Base-by-base conservation (phyloP, 345 rosid genomes). In the Salix caprea region DNA sequence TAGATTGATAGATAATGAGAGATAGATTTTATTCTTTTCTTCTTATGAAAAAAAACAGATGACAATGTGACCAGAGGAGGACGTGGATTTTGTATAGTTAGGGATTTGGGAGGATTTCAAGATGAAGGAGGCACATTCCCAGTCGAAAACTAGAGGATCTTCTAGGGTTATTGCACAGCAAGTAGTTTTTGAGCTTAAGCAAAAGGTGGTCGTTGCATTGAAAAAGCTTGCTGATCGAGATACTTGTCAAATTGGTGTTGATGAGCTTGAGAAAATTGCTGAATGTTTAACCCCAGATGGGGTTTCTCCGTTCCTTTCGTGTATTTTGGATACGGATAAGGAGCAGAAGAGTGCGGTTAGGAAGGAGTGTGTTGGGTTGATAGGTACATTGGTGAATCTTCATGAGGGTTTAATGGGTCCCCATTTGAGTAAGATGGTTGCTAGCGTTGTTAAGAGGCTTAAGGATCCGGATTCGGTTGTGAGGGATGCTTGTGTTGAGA, bases 181-280 rank as follows among this genome's bases (percentile, higher is more conserved):
- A 68, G 85, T 73, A 37, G 69, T 77, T 42, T 87, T 90, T 77
- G 96, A 95, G 87, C 88, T 91, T 1, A 91, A 91, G 76, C 91
- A 88, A 74, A 95, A 82, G 82, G 93, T 89, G 76, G 89, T 88
- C 62, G 78, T 79, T 52, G 96, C 97, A 3, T 87, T 95, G 3
- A 91, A 88, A 89, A 95, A 95, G 89, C 81, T 95, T 16, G 91
- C 94, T 0, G 99, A 95, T 83, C 82, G 99, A 74, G 99, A 95
- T 78, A 95, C 97, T 2, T 88, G 91, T 72, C 91, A 89, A 74
- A 79, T 94, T 62, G 99, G 91, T 60, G 92, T 82, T 8, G 93
- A 89, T 15, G 99, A 95, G 82, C 97, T 95, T 66, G 90, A 91
- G 75, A 90, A 82, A 77, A 88, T 84, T 5, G 96, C 93, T 0